Evolutionary conservation across 2,329 filamentous ascomycete genomes (phyloP).

Genomic region (Calonectria honghensis): DNA sequence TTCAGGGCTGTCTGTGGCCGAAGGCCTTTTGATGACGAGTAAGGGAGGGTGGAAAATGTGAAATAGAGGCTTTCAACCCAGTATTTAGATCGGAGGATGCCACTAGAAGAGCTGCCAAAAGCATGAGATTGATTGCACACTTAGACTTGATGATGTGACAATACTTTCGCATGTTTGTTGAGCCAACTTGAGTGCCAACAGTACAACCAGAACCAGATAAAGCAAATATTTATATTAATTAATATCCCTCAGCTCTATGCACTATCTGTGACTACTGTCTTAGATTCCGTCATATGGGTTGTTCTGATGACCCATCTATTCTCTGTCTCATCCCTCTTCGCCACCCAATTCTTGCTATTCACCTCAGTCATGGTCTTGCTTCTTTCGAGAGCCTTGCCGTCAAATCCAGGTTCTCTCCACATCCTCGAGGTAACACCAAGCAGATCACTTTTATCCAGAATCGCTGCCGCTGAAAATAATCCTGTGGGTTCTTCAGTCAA

Average conservation of each 20-base stretch:
- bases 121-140: neutral
- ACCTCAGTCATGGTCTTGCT: neutral
- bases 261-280: neutral
- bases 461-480: neutral
- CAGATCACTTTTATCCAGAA: neutral
- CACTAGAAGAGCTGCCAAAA: neutral
- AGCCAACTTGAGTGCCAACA: neutral
- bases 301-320: conserved; percentile 1
- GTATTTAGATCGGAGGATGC: neutral
- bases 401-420: neutral
- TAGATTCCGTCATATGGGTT: neutral
- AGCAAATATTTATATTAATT: neutral
- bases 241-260: neutral
- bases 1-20: conserved; percentile 31
- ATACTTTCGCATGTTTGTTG: neutral
- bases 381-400: neutral
- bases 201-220: neutral
- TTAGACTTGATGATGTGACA: neutral
- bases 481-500: conserved; percentile 8
- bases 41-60: neutral
- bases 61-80: neutral
- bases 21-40: neutral
- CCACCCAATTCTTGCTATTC: neutral
- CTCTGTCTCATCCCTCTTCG: neutral
- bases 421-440: neutral